phyloP scores from a whole-genome alignment of 2,329 filamentous ascomycete genomes.

The Ascochyta fabae region DNA sequence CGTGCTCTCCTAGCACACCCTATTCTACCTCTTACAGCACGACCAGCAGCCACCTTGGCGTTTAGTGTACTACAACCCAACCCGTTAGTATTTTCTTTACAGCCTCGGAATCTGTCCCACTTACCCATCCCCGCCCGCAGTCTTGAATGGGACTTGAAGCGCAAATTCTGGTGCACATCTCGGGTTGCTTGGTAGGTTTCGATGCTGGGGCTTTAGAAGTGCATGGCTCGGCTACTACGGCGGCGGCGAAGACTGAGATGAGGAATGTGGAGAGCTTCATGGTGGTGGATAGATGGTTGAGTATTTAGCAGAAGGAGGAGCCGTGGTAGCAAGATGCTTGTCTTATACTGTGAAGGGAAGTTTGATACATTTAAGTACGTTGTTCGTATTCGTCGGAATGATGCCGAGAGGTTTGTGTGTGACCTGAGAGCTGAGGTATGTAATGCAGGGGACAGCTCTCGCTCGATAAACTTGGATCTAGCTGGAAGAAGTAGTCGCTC shows the following conservation, averaged over 20 bases:
- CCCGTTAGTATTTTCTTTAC: not conserved
- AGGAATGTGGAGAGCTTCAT: constrained; percentile 2
- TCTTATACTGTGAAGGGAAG: not conserved
- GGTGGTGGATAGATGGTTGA: not conserved
- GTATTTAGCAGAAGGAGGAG: too few relatives aligned
- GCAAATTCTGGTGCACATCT: not conserved
- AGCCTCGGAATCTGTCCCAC: not conserved
- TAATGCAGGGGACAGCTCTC: not conserved
- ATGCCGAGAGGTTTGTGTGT: constrained; percentile 1
- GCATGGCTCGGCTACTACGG: not conserved
- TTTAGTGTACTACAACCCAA: not conserved
- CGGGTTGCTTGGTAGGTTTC: not conserved
- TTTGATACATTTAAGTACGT: not conserved
- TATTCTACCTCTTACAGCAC: not conserved
- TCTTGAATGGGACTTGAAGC: not conserved
- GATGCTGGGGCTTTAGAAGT: not conserved
- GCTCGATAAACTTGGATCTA: not conserved
- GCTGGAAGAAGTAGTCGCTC: not conserved
- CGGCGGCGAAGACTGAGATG: not conserved
- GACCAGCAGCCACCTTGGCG: constrained; percentile 5
- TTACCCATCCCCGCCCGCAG: not conserved
- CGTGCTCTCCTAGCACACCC: not conserved
- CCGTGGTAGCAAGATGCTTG: not conserved
- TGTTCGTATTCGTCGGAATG: not conserved
- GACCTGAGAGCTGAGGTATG: constrained; percentile 13